Base-by-base conservation (phyloP, 1,139 yeast genomes). In the Debaryomyces nepalensis region DNA sequence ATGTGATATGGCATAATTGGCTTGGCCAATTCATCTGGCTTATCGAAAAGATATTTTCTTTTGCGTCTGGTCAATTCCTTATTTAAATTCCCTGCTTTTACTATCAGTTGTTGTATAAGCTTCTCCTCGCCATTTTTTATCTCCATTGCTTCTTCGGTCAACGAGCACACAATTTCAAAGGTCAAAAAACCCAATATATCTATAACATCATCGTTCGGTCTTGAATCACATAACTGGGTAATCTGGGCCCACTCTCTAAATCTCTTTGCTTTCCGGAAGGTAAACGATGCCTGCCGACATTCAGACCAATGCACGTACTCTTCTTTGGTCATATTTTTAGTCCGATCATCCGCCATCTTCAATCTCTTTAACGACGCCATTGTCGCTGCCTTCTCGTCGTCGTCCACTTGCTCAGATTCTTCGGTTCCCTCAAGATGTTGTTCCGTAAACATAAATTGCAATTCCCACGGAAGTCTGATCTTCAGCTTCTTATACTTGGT, bases 281-380 rank as follows among this genome's bases (percentile, higher is more conserved):
- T 95, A 60, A 93, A 95, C 43, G 95, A 84, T 1, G 99, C 99
- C 62, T 93, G 99, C 51, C 99, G 80, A 66, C 99, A 93, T 60
- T 93, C 99, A 10, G 96, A 87, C 97, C 98, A 93, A 62, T 95
- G 99, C 12, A 91, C 99, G 55, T 93, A 93, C 61, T 93, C 99
- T 57, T 93, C 97, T 55, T 84, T 83, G 0, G 99, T 93, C 99
- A 93, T 95, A 51, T 86, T 80, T 52, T 75, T 80, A 0, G 99
- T 93, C 51, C 99, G 74, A 45, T 93, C 97, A 63, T 93, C 99
- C 3, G 98, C 98, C 69, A 81, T 84, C 58, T 90, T 90, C 52
- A 93, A 74, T 46, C 98, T 71, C 60, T 90, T 90, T 61, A 90
- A 70, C 11, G 96, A 88, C 0, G 96, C 96, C 32, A 85, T 70